phyloP scores from a whole-genome alignment of 768 basidiomycete genomes.

The Mycena rebaudengoi region DNA sequence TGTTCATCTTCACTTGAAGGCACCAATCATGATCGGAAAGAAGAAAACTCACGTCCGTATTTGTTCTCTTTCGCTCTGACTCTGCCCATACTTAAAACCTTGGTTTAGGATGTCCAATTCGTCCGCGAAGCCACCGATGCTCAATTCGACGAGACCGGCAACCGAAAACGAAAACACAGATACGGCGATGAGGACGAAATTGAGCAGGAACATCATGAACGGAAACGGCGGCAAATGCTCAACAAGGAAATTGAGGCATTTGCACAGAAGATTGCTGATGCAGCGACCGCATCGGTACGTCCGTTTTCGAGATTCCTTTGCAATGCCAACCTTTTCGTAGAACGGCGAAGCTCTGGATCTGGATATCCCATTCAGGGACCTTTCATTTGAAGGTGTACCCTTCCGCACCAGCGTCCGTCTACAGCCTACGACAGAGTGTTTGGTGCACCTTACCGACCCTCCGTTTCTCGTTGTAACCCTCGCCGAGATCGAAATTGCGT shows the following conservation, averaged over 20 bases:
- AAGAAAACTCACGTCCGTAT: conserved; percentile 98
- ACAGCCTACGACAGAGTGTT: conserved; percentile 95
- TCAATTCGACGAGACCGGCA: conserved; percentile 99
- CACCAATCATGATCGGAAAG: conserved; percentile 99
- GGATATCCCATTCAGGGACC: conserved; percentile 96
- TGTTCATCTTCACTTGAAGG: conserved; percentile 90
- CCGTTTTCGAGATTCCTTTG: neutral
- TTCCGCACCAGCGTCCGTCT: conserved; percentile 94
- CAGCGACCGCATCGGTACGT: conserved; percentile 77
- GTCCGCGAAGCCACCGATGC: conserved; percentile 98
- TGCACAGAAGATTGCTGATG: conserved; percentile 91
- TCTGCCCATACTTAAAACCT: neutral
- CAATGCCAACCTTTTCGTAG: conserved; percentile 28
- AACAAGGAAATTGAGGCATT: conserved; percentile 97
- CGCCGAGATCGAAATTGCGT: conserved; percentile 94
- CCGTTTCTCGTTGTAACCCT: conserved; percentile 97
- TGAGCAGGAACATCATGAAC: conserved; percentile 97
- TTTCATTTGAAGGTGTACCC: conserved; percentile 97
- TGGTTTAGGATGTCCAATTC: conserved; percentile 90
- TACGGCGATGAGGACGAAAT: conserved; percentile 99
- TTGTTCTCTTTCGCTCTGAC: conserved; percentile 57
- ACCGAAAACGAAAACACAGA: conserved; percentile 94
- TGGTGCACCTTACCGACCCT: conserved; percentile 93
- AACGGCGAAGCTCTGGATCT: conserved; percentile 88
- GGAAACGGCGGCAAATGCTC: conserved; percentile 85